Evolutionary conservation across 2,329 filamentous ascomycete species (phyloP).

Genomic region (Aureobasidium sp.): DNA sequence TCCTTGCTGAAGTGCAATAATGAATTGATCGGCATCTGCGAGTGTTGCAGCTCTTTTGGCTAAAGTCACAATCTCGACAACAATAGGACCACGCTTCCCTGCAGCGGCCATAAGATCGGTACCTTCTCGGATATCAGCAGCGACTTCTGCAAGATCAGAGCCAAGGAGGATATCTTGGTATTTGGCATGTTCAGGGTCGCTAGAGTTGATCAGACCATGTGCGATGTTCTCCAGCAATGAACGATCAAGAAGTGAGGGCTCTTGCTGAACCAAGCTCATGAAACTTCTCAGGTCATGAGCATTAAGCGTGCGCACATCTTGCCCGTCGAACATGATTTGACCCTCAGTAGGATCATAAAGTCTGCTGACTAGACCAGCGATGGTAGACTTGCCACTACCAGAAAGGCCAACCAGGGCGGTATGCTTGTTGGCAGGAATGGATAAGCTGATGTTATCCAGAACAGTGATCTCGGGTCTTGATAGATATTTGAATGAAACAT

Average conservation of each 20-base stretch:
- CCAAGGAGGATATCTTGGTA: constrained; percentile 44
- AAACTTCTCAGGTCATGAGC: constrained; percentile 30
- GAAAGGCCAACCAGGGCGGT: constrained; percentile 39
- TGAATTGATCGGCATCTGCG: constrained; percentile 57
- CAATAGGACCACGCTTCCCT: constrained; percentile 36
- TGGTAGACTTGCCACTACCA: constrained; percentile 37
- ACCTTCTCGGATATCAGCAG: constrained; percentile 46
- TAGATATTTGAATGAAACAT: constrained; percentile 37
- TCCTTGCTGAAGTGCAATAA: constrained; percentile 53
- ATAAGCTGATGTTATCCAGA: constrained; percentile 32
- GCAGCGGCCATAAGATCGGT: constrained; percentile 41
- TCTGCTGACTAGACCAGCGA: constrained; percentile 31
- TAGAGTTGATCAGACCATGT: constrained; percentile 41
- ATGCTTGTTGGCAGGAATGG: constrained; percentile 31
- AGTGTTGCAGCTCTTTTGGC: constrained; percentile 46
- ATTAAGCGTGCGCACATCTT: constrained; percentile 33
- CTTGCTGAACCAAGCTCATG: constrained; percentile 41
- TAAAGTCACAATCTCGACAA: constrained; percentile 46
- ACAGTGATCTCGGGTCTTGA: constrained; percentile 35
- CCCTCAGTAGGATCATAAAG: constrained; percentile 33
- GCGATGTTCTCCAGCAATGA: constrained; percentile 50
- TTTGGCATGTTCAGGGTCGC: constrained; percentile 26
- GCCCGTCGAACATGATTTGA: constrained; percentile 31
- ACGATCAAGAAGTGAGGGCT: constrained; percentile 44
- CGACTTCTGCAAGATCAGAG: constrained; percentile 43